These are phyloP conservation scores for Salix dunnii DNA, from an alignment of 345 rosid genomes.

Conservation along the genomic window DNA sequence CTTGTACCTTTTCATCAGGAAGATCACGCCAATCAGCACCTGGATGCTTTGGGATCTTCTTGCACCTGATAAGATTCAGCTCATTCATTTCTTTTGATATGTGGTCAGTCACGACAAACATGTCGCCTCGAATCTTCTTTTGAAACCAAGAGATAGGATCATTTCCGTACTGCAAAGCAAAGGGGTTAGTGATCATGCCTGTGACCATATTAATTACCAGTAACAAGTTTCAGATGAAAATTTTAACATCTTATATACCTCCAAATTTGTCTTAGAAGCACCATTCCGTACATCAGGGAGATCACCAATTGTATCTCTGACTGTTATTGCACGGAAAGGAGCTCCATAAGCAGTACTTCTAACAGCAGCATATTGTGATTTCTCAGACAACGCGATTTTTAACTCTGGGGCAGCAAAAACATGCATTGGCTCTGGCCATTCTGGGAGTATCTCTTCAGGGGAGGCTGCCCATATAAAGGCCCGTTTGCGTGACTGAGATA, in stretches of 20 bases:
- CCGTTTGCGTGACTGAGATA: slow-evolving; percentile 83
- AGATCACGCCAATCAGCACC: slow-evolving; percentile 95
- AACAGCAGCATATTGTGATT: slow-evolving; percentile 62
- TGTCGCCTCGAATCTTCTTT: slow-evolving; percentile 58
- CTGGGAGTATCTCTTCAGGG: slow-evolving; percentile 78
- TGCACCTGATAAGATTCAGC: slow-evolving; percentile 65
- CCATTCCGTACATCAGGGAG: slow-evolving; percentile 74
- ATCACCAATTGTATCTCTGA: slow-evolving; percentile 86
- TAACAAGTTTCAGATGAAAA: background rate
- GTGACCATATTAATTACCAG: background rate
- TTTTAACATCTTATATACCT: slow-evolving; percentile 29
- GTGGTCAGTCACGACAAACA: slow-evolving; percentile 56
- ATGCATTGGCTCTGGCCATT: slow-evolving; percentile 99
- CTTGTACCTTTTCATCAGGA: slow-evolving; percentile 60
- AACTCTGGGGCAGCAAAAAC: slow-evolving; percentile 65
- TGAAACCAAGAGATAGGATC: slow-evolving; percentile 84
- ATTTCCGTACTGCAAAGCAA: slow-evolving; percentile 43
- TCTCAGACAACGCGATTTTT: slow-evolving; percentile 48
- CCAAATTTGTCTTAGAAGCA: slow-evolving; percentile 44
- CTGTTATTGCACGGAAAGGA: slow-evolving; percentile 87
- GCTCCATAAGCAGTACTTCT: slow-evolving; percentile 74
- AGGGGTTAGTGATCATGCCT: background rate
- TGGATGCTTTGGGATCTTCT: slow-evolving; percentile 71
- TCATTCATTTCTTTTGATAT: slow-evolving; percentile 81
- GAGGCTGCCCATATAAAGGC: slow-evolving; percentile 95